Evolutionary conservation across 306 rosid species (phyloP).

Genomic region (Calophaca sinica): DNA sequence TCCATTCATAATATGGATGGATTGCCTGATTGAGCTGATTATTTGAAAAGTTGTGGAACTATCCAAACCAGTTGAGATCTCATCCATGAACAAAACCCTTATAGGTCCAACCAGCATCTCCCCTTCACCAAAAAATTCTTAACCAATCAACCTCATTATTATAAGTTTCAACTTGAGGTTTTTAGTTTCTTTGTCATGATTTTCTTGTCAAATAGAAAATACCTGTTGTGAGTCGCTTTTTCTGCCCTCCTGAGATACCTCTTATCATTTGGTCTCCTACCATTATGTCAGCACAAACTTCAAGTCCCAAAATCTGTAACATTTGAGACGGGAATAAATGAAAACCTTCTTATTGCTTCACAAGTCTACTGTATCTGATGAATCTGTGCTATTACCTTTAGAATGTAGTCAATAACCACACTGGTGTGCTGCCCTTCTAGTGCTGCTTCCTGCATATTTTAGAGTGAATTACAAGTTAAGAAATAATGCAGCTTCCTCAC

Average conservation of each 20-base stretch:
- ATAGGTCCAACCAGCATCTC: constrained; percentile 91
- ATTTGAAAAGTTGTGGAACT: constrained; percentile 90
- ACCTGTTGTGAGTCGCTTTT: constrained; percentile 77
- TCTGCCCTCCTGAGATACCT: constrained; percentile 85
- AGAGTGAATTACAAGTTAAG: neutral
- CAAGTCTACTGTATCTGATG: neutral
- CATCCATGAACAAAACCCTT: constrained; percentile 80
- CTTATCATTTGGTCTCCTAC: constrained; percentile 76
- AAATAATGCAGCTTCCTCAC: neutral
- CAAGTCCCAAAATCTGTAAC: constrained; percentile 77
- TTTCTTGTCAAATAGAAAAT: neutral
- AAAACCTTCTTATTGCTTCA: neutral
- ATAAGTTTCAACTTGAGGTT: neutral
- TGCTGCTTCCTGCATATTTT: constrained; percentile 70
- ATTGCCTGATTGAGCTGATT: constrained; percentile 66
- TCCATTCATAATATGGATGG: constrained; percentile 72
- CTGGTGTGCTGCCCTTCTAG: constrained; percentile 69
- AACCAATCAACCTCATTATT: neutral
- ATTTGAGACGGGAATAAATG: neutral
- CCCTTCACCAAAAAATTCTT: constrained; percentile 47
- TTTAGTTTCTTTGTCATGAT: neutral
- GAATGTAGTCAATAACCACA: constrained; percentile 72
- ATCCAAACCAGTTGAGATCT: constrained; percentile 84
- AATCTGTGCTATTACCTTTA: constrained; percentile 63
- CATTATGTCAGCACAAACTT: constrained; percentile 53